Evolutionary conservation across 768 basidiomycete species (phyloP).

Genomic region (Suillus alpinus): DNA sequence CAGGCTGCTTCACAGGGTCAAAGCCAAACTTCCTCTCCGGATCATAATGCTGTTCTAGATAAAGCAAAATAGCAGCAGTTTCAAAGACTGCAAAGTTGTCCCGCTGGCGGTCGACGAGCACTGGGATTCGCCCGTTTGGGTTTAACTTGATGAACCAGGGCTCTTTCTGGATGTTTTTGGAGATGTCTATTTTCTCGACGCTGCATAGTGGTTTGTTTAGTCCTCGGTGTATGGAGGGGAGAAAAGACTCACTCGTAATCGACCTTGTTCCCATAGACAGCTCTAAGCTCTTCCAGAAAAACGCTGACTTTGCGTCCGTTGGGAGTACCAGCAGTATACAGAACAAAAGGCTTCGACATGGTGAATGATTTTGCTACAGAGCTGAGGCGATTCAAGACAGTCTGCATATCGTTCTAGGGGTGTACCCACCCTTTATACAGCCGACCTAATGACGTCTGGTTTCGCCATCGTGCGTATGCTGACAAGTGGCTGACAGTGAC

Average conservation of each 20-base stretch:
- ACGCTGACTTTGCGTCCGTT: constrained; percentile 54
- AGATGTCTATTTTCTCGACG: constrained; percentile 20
- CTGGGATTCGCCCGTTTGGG: constrained; percentile 44
- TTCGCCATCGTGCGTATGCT: background rate
- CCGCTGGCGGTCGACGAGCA: constrained; percentile 26
- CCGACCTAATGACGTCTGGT: background rate
- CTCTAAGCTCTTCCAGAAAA: constrained; percentile 60
- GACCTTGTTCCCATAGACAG: constrained; percentile 30
- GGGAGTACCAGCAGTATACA: constrained; percentile 54
- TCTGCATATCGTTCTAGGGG: background rate
- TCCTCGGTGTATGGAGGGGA: background rate
- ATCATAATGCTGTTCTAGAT: constrained; percentile 44
- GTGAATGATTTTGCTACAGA: background rate
- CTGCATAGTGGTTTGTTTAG: background rate
- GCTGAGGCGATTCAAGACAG: background rate
- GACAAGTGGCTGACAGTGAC: background rate
- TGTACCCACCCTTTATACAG: background rate
- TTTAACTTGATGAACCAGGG: constrained; percentile 37
- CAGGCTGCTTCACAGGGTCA: constrained; percentile 23
- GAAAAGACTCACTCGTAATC: constrained; percentile 33
- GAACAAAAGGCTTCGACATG: constrained; percentile 35
- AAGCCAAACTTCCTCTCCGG: constrained; percentile 40
- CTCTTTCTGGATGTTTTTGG: constrained; percentile 24
- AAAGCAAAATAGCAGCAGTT: constrained; percentile 45
- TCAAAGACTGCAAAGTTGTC: constrained; percentile 38